phyloP scores from a whole-genome alignment of 345 rosid species.

The Sapria himalayana region DNA sequence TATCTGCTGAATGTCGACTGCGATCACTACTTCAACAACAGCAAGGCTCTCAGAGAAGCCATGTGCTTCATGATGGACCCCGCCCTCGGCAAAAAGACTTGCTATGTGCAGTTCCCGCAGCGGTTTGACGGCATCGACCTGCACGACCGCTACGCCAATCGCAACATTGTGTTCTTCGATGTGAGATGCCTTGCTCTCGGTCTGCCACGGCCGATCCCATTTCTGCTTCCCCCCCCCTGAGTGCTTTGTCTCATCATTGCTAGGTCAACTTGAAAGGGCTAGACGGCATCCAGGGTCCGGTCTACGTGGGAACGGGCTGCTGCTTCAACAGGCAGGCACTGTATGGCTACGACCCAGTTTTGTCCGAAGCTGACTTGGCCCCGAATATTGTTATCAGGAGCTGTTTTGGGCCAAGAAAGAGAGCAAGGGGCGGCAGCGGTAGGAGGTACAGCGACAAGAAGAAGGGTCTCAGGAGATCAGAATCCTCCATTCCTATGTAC shows the following conservation, averaged over 20 bases:
- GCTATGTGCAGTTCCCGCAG: conserved; percentile 97
- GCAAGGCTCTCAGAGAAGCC: conserved; percentile 96
- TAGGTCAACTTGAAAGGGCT: conserved; percentile 97
- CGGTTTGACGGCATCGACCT: conserved; percentile 99
- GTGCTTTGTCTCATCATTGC: conserved; percentile 6
- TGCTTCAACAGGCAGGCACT: conserved; percentile 98
- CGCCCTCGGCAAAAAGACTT: conserved; percentile 60
- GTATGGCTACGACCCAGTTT: conserved; percentile 95
- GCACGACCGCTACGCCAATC: conserved; percentile 99
- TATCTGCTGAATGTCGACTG: conserved; percentile 94
- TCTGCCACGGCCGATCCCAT: conserved; percentile 4
- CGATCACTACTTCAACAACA: conserved; percentile 99
- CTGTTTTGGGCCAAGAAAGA: conserved; percentile 94
- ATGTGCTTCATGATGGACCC: conserved; percentile 99
- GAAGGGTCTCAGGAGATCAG: conserved; percentile 67
- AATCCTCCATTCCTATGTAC: conserved; percentile 88
- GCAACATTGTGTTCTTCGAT: conserved; percentile 95
- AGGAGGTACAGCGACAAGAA: conserved; percentile 68
- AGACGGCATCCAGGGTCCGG: conserved; percentile 98
- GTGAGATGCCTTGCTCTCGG: conserved; percentile 25
- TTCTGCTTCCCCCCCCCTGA: conserved; percentile 2
- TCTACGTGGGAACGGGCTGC: conserved; percentile 96
- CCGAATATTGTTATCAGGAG: conserved; percentile 90
- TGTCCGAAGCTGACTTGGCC: conserved; percentile 83
- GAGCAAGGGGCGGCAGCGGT: conserved; percentile 41